A percentile compares a stretch with the other conserved stretches of the same genome.
Conservation (phyloP, 257 asterid genomes). For the Echites panduratus region DNA sequence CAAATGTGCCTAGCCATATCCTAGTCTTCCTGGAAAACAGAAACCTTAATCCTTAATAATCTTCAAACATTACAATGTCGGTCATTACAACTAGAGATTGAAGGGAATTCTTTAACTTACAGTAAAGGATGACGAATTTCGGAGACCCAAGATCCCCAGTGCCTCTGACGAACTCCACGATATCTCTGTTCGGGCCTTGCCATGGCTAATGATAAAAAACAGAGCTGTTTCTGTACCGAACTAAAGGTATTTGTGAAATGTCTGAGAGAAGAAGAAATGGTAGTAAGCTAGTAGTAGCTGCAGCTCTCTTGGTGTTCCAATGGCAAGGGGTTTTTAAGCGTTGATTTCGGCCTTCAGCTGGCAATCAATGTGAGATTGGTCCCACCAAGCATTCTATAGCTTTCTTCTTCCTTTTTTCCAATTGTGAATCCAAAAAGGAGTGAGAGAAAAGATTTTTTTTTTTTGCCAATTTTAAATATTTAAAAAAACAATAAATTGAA, state of each 20-base stretch:
- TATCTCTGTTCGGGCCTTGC: conserved; percentile 51
- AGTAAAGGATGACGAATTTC: conserved; percentile 78
- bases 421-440: too few species aligned
- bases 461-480: too few species aligned
- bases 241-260: conserved; percentile 10
- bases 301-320: too few species aligned
- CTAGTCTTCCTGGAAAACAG: conserved; percentile 75
- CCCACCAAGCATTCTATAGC: too few species aligned
- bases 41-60: too few species aligned
- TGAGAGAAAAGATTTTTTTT: too few species aligned
- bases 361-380: conserved; percentile 33
- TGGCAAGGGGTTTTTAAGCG: conserved; percentile 46
- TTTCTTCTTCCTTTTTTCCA: too few species aligned
- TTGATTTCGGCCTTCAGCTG: conserved; percentile 53
- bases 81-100: background rate
- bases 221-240: background rate
- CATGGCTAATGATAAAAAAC: conserved; percentile 21
- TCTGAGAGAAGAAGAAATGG: background rate
- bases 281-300: too few species aligned
- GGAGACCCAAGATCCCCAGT: conserved; percentile 90
- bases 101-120: conserved; percentile 38
- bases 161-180: conserved; percentile 80
- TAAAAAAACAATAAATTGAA: too few species aligned
- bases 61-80: background rate
- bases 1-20: conserved; percentile 76